These are phyloP conservation scores for Paraconiothyrium brasiliense DNA, from an alignment of 2,329 filamentous ascomycete species.

Conservation along the genomic window DNA sequence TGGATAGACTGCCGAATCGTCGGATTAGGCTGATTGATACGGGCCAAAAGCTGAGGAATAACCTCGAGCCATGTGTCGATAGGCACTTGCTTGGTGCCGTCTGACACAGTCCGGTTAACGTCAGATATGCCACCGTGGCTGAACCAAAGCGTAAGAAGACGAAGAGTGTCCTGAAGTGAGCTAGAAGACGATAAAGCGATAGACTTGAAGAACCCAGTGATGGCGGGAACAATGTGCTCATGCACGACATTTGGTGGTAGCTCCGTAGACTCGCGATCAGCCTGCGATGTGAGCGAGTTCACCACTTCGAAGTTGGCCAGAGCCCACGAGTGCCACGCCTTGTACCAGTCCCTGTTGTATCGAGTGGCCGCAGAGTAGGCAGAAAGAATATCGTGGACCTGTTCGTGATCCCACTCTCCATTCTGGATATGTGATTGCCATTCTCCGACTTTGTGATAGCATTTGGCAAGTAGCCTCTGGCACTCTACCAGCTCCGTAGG, in stretches of 20 bases:
- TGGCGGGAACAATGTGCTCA: conserved; percentile 91
- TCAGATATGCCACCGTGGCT: conserved; percentile 87
- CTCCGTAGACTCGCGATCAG: conserved; percentile 66
- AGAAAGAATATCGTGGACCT: conserved; percentile 86
- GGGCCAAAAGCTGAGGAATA: conserved; percentile 94
- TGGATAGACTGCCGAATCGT: conserved; percentile 91
- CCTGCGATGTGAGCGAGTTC: conserved; percentile 76
- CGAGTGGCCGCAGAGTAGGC: conserved; percentile 92
- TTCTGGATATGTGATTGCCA: conserved; percentile 90
- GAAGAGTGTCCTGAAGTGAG: conserved; percentile 92
- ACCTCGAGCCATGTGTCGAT: conserved; percentile 99
- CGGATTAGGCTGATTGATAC: conserved; percentile 94
- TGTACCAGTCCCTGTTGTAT: conserved; percentile 96
- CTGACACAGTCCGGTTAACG: conserved; percentile 86
- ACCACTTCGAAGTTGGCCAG: conserved; percentile 98
- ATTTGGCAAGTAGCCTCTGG: conserved; percentile 84
- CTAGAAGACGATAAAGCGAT: conserved; percentile 91
- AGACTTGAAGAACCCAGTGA: conserved; percentile 96
- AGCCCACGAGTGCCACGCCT: conserved; percentile 99
- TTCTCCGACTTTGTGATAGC: conserved; percentile 94
- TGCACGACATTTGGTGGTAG: conserved; percentile 75
- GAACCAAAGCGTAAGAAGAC: conserved; percentile 95
- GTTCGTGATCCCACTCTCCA: conserved; percentile 87
- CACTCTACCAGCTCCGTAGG: conserved; percentile 61
- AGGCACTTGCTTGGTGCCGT: conserved; percentile 90